These are phyloP conservation scores for Nicotiana rustica DNA, from an alignment of 305 asterid genomes.

Conservation along the genomic window DNA sequence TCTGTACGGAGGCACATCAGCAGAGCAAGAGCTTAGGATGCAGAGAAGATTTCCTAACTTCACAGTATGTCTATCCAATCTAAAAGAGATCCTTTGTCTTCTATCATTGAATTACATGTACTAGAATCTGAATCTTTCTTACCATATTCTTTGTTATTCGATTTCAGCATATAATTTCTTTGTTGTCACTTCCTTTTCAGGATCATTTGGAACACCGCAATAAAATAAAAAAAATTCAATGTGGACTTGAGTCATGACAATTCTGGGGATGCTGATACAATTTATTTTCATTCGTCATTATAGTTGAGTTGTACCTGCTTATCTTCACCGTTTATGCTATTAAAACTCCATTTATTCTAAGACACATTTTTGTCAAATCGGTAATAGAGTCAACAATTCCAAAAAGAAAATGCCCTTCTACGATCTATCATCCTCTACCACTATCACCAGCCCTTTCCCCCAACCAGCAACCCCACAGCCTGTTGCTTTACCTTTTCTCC, in stretches of 20 bases:
- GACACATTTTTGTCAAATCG: background rate
- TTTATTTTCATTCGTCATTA: background rate
- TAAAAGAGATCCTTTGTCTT: conserved; percentile 16
- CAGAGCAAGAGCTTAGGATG: conserved; percentile 78
- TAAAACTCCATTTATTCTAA: background rate
- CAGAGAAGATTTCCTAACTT: conserved; percentile 88
- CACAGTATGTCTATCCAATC: conserved; percentile 55
- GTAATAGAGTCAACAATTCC: background rate
- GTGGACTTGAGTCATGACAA: background rate
- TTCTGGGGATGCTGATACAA: background rate
- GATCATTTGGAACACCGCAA: background rate
- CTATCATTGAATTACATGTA: background rate
- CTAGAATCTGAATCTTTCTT: conserved; percentile 28
- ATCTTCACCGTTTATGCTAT: background rate
- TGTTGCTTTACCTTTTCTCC: background rate
- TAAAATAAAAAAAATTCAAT: background rate
- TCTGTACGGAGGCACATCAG: conserved; percentile 89
- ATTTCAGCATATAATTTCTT: background rate
- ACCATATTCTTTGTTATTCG: background rate
- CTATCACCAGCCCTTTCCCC: background rate
- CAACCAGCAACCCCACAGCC: background rate
- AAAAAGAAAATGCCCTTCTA: background rate
- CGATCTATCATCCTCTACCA: background rate
- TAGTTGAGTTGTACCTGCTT: background rate
- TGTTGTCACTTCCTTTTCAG: background rate